phyloP scores from a whole-genome alignment of 345 rosid species.

The Eucalyptus fibrosa region DNA sequence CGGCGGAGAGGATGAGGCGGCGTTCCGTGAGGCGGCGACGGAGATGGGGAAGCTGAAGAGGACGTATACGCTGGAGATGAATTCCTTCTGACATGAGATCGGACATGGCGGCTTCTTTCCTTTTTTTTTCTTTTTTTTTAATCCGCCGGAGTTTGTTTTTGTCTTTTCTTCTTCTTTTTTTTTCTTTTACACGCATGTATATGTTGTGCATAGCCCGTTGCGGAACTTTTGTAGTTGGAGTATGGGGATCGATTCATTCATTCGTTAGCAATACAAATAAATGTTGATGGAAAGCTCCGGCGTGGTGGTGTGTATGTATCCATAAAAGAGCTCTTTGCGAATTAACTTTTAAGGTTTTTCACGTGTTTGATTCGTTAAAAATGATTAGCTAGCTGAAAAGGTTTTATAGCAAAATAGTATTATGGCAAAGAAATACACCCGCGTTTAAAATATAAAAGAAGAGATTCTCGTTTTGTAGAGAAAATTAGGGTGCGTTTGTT shows the following conservation, averaged over 20 bases:
- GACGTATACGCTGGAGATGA: conserved; percentile 27
- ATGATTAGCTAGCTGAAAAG: neutral
- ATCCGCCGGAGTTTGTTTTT: neutral
- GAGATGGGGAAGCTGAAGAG: conserved; percentile 27
- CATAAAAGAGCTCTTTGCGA: neutral
- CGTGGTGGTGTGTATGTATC: neutral
- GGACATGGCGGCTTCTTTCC: neutral
- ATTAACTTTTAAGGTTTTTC: no score
- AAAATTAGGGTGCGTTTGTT: no score
- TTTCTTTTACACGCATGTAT: no score
- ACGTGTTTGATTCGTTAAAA: neutral
- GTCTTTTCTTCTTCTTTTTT: neutral
- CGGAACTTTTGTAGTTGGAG: neutral
- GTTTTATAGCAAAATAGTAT: no score
- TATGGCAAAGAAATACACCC: no score
- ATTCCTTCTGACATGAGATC: conserved; percentile 13
- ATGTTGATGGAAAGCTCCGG: neutral
- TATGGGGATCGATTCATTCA: neutral
- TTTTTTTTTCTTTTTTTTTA: neutral
- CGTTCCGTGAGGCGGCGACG: conserved; percentile 22
- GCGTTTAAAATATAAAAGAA: no score
- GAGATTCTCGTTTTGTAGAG: no score
- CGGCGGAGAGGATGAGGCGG: neutral
- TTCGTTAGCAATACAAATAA: neutral
- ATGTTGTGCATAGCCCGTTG: neutral